phyloP scores from a whole-genome alignment of 768 basidiomycete genomes.

The Tricholoma flavovirens region DNA sequence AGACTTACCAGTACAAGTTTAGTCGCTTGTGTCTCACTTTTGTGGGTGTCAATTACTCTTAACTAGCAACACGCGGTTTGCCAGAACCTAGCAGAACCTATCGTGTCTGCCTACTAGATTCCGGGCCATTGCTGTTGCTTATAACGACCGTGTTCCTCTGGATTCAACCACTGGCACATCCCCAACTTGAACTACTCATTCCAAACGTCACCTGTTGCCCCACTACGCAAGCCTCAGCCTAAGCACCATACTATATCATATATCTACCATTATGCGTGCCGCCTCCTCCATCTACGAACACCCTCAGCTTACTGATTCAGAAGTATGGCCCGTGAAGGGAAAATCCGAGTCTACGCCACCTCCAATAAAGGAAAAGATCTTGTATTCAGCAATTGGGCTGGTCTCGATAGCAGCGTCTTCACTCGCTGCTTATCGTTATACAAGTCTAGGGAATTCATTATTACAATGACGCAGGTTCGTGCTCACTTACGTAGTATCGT shows the following conservation, averaged over 20 bases:
- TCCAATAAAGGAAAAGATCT: constrained; percentile 7
- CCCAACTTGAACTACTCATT: too few species aligned
- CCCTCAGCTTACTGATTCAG: constrained; percentile 32
- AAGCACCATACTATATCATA: background rate
- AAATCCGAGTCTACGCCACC: constrained; percentile 11
- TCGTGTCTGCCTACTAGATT: too few species aligned
- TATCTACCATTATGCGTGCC: constrained; percentile 29
- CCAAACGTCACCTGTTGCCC: background rate
- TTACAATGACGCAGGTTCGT: constrained; percentile 25
- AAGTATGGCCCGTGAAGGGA: constrained; percentile 32
- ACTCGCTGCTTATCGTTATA: constrained; percentile 27
- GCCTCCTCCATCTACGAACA: constrained; percentile 32
- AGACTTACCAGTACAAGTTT: too few species aligned
- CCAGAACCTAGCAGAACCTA: too few species aligned
- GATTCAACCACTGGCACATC: too few species aligned
- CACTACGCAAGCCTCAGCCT: too few species aligned
- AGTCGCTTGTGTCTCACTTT: too few species aligned
- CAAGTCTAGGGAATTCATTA: constrained; percentile 22
- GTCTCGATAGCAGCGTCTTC: constrained; percentile 28
- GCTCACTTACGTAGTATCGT: too few species aligned
- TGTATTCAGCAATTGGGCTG: constrained; percentile 25
- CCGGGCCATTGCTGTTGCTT: background rate
- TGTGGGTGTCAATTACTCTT: too few species aligned
- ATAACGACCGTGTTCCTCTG: background rate
- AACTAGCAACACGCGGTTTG: too few species aligned